Conservation (phyloP, 345 rosid species). For the Camelina sativa region DNA sequence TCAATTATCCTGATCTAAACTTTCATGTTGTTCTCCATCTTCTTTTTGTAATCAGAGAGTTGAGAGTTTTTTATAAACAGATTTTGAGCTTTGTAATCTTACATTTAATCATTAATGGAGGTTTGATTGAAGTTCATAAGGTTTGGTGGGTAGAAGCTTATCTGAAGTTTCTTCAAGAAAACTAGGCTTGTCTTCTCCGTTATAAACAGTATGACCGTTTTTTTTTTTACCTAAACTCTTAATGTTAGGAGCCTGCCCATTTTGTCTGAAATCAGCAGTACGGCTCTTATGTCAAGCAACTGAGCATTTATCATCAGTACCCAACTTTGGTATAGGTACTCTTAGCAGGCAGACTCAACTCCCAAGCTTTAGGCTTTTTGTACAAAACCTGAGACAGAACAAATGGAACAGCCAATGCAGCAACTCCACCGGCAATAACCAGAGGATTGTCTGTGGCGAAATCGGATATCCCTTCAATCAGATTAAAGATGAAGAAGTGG, state of each 20-base stretch:
- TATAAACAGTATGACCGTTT: slow-evolving; percentile 58
- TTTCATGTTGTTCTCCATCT: no score
- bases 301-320: slow-evolving; percentile 69
- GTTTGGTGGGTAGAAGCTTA: no score
- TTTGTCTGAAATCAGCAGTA: slow-evolving; percentile 58
- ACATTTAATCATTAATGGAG: no score
- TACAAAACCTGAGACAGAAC: slow-evolving; percentile 64
- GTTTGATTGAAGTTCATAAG: no score
- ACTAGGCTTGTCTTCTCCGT: slow-evolving; percentile 79
- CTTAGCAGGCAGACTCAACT: slow-evolving; percentile 67
- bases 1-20: no score
- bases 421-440: slow-evolving; percentile 68
- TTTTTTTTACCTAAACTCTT: slow-evolving; percentile 67
- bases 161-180: slow-evolving; percentile 74
- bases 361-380: slow-evolving; percentile 73
- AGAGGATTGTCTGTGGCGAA: slow-evolving; percentile 75
- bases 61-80: no score
- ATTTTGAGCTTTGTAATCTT: no score
- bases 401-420: slow-evolving; percentile 70
- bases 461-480: slow-evolving; percentile 53
- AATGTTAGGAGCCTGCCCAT: slow-evolving; percentile 72
- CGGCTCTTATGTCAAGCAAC: slow-evolving; percentile 78
- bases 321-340: slow-evolving; percentile 73
- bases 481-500: slow-evolving; percentile 49
- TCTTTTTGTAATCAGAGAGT: no score